These are phyloP conservation scores for Dactylellina haptotyla DNA, from an alignment of 2,329 filamentous ascomycete species.

Conservation along the genomic window DNA sequence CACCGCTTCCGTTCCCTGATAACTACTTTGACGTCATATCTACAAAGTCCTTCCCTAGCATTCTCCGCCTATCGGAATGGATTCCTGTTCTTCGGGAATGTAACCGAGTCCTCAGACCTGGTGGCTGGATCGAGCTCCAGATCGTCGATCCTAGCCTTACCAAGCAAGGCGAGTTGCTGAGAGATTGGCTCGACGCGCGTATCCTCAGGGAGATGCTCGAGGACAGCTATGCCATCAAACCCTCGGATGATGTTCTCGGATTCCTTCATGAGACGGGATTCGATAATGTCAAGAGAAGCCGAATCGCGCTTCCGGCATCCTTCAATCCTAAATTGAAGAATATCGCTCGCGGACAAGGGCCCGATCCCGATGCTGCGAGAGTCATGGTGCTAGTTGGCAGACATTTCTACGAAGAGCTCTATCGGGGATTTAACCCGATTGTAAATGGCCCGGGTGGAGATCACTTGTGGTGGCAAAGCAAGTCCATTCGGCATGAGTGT, in stretches of 20 bases:
- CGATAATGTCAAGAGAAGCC: slow-evolving; percentile 52
- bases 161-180: slow-evolving; percentile 51
- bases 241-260: slow-evolving; percentile 47
- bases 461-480: slow-evolving; percentile 53
- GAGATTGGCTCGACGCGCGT: slow-evolving; percentile 49
- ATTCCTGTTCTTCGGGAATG: slow-evolving; percentile 48
- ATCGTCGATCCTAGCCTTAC: slow-evolving; percentile 52
- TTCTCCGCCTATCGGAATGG: slow-evolving; percentile 49
- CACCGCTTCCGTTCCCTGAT: slow-evolving; percentile 53
- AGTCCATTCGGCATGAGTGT: slow-evolving; percentile 52
- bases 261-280: slow-evolving; percentile 54
- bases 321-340: slow-evolving; percentile 49
- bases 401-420: slow-evolving; percentile 54
- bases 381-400: slow-evolving; percentile 54
- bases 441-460: slow-evolving; percentile 27
- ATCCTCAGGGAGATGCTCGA: slow-evolving; percentile 53
- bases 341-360: slow-evolving; percentile 38
- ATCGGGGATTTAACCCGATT: slow-evolving; percentile 45
- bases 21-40: slow-evolving; percentile 54
- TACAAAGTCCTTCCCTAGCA: slow-evolving; percentile 48
- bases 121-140: slow-evolving; percentile 54
- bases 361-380: slow-evolving; percentile 51
- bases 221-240: slow-evolving; percentile 44
- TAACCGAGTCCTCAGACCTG: slow-evolving; percentile 49
- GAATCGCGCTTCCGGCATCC: slow-evolving; percentile 52